Conservation (phyloP, 805 yeast genomes). For the Candida tibetensis region DNA sequence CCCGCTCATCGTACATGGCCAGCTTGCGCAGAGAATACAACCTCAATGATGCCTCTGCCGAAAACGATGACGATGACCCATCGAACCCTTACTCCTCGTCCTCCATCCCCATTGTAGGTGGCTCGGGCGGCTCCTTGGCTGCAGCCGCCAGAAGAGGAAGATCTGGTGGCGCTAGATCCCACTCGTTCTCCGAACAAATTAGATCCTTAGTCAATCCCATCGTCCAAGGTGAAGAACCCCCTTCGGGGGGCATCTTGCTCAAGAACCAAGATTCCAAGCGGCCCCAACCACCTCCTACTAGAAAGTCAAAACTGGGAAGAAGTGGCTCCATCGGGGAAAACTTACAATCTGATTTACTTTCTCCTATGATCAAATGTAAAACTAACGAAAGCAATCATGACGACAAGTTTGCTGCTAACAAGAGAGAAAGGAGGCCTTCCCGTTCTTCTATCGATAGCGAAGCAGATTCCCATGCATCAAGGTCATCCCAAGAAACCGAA, state of each 20-base stretch:
- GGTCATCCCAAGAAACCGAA: conserved; percentile 86
- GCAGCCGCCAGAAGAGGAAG: conserved; percentile 19
- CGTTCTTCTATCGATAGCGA: conserved; percentile 54
- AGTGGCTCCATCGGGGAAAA: conserved; percentile 10
- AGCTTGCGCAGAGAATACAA: conserved; percentile 19
- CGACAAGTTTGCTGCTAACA: conserved; percentile 7
- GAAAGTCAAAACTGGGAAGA: conserved; percentile 4
- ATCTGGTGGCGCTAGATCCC: conserved; percentile 15
- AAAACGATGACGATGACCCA: conserved; percentile 16
- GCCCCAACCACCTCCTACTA: neutral
- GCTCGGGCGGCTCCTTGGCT: conserved; percentile 15
- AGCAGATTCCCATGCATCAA: conserved; percentile 67
- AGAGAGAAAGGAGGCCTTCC: conserved; percentile 34
- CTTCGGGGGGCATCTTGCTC: neutral
- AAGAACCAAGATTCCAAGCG: conserved; percentile 1
- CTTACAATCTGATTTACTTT: conserved; percentile 24
- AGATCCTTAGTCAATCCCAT: conserved; percentile 33
- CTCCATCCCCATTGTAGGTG: conserved; percentile 13
- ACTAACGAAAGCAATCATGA: conserved; percentile 17
- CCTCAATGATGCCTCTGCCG: conserved; percentile 13
- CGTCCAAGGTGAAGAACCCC: conserved; percentile 1
- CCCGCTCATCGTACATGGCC: conserved; percentile 9
- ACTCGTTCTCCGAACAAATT: conserved; percentile 23
- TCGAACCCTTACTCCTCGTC: conserved; percentile 6
- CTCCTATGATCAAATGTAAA: conserved; percentile 26